A percentile compares a stretch with the other conserved stretches of the same genome.
phyloP scores from a whole-genome alignment of 2,329 filamentous ascomycete genomes.

The Rasamsonia emersonii region DNA sequence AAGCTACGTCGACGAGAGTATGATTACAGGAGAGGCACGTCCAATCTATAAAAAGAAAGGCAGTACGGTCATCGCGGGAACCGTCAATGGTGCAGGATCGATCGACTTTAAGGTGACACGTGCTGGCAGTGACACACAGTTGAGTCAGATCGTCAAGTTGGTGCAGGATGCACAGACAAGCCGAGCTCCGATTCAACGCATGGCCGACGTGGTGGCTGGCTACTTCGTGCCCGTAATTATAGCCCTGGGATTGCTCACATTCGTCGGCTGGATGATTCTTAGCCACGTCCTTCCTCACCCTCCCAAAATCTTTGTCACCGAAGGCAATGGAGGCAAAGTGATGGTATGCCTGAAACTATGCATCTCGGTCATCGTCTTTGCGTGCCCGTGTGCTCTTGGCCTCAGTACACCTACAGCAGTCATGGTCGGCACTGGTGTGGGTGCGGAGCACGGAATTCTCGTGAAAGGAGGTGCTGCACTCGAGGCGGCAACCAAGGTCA shows the following conservation, averaged over 20 bases:
- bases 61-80: slow-evolving; percentile 76
- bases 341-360: slow-evolving; percentile 98
- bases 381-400: slow-evolving; percentile 93
- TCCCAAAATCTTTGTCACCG: slow-evolving; percentile 77
- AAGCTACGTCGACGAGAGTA: slow-evolving; percentile 92
- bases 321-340: slow-evolving; percentile 75
- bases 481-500: slow-evolving; percentile 83
- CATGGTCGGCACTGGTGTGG: slow-evolving; percentile 97
- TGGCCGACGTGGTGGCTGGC: slow-evolving; percentile 84
- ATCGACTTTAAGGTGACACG: slow-evolving; percentile 88
- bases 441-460: slow-evolving; percentile 91
- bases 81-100: slow-evolving; percentile 87
- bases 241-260: slow-evolving; percentile 72
- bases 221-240: slow-evolving; percentile 92
- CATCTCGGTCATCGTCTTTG: slow-evolving; percentile 97
- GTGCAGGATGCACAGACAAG: slow-evolving; percentile 95
- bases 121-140: slow-evolving; percentile 87
- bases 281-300: slow-evolving; percentile 77
- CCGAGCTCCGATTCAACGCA: slow-evolving; percentile 84
- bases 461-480: slow-evolving; percentile 92
- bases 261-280: slow-evolving; percentile 87
- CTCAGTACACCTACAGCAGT: slow-evolving; percentile 93
- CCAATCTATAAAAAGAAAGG: slow-evolving; percentile 84
- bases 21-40: slow-evolving; percentile 97
- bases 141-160: slow-evolving; percentile 96